Conservation (phyloP, 441 rosid genomes). For the Populus hybrid region DNA sequence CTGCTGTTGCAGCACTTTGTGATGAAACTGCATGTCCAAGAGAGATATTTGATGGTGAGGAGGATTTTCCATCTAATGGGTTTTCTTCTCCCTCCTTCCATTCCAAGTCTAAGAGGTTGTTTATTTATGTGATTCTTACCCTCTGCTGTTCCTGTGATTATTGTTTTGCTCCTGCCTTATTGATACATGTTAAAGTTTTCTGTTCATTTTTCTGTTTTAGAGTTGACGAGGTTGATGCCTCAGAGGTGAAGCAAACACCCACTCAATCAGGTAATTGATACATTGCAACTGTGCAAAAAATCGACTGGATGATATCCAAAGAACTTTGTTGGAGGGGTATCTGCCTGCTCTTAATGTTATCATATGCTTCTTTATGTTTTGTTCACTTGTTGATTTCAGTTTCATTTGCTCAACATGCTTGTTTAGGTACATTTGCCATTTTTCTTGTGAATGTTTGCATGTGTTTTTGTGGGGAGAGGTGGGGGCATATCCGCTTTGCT, state of each 20-base stretch:
- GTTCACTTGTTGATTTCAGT: background rate
- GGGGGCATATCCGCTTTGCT: background rate
- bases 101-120: conserved; percentile 44
- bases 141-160: conserved; percentile 1
- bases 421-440: background rate
- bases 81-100: conserved; percentile 25
- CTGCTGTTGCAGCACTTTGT: conserved; percentile 73
- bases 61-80: conserved; percentile 29
- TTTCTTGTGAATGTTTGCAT: background rate
- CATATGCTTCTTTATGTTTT: background rate
- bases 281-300: background rate
- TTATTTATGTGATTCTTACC: conserved; percentile 1
- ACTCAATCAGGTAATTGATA: conserved; percentile 43
- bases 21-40: conserved; percentile 69
- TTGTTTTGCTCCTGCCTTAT: conserved; percentile 8
- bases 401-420: conserved; percentile 1
- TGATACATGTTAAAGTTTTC: conserved; percentile 9
- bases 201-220: conserved; percentile 34
- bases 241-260: conserved; percentile 36
- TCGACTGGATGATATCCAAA: background rate
- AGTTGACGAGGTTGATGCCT: conserved; percentile 34
- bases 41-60: conserved; percentile 50
- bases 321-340: background rate
- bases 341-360: background rate
- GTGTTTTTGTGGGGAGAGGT: background rate